These are phyloP conservation scores for Triadica sebifera DNA, from an alignment of 345 rosid species.

Conservation along the genomic window DNA sequence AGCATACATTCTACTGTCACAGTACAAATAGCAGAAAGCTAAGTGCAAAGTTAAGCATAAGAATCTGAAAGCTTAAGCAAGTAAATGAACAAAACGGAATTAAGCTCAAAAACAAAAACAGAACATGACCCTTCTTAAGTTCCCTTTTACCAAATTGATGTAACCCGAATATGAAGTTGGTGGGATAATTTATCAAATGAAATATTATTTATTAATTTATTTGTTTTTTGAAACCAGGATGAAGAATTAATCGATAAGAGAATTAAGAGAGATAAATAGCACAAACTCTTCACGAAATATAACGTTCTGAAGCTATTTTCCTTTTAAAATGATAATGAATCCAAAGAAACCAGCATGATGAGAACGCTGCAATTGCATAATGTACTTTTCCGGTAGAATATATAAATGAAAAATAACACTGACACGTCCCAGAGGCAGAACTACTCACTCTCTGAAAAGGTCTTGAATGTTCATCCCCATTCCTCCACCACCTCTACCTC, in stretches of 20 bases:
- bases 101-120: background rate
- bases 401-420: background rate
- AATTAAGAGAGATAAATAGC: background rate
- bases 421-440: background rate
- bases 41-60: background rate
- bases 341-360: background rate
- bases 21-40: background rate
- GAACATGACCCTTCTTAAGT: background rate
- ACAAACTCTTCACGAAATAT: background rate
- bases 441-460: constrained; percentile 54
- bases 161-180: background rate
- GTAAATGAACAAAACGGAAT: background rate
- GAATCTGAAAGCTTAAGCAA: background rate
- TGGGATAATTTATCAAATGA: too few species aligned
- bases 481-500: constrained; percentile 78
- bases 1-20: background rate
- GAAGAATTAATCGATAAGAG: background rate
- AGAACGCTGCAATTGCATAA: background rate
- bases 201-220: too few species aligned
- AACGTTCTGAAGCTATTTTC: background rate
- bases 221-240: too few species aligned
- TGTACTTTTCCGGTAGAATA: background rate
- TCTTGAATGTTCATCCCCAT: constrained; percentile 68
- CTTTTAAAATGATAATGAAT: background rate
- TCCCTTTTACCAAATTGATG: background rate